phyloP scores from a whole-genome alignment of 306 rosid genomes.

The Pyrus bretschneideri region DNA sequence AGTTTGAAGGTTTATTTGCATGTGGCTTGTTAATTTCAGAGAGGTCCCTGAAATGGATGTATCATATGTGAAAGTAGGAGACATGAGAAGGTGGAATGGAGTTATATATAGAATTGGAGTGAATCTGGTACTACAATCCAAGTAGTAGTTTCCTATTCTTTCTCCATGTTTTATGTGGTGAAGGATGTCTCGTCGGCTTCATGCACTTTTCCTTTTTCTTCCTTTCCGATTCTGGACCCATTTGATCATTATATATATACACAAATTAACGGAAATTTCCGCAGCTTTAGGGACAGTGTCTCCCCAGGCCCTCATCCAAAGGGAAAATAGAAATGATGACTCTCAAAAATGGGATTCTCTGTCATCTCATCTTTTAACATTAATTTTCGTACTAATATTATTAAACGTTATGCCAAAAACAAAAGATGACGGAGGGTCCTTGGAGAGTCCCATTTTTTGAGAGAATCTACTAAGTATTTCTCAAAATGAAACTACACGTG shows the following conservation, averaged over 20 bases:
- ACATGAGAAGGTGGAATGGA: not conserved
- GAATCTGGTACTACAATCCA: not conserved
- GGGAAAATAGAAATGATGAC: too few species aligned
- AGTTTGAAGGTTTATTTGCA: not conserved
- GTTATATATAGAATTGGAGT: not conserved
- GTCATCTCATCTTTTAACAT: too few species aligned
- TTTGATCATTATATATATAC: conserved; percentile 2
- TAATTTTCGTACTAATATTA: too few species aligned
- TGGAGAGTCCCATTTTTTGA: too few species aligned
- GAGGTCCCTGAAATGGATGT: not conserved
- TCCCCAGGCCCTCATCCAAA: not conserved
- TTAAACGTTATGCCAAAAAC: too few species aligned
- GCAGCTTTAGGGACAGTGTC: not conserved
- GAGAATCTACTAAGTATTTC: too few species aligned
- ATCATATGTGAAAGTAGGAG: not conserved
- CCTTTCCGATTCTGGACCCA: conserved; percentile 35
- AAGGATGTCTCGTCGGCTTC: conserved; percentile 38
- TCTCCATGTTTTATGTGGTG: conserved; percentile 27
- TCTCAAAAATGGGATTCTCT: too few species aligned
- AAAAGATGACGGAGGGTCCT: too few species aligned
- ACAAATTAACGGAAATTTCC: conserved; percentile 4
- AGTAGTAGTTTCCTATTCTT: conserved; percentile 8
- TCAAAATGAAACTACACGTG: too few species aligned
- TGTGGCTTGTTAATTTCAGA: not conserved
- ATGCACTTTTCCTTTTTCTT: conserved; percentile 43